Percentiles rank a stretch among this genome's conserved stretches.
phyloP scores from a whole-genome alignment of 2,329 filamentous ascomycete genomes.

The Colletotrichum horii region DNA sequence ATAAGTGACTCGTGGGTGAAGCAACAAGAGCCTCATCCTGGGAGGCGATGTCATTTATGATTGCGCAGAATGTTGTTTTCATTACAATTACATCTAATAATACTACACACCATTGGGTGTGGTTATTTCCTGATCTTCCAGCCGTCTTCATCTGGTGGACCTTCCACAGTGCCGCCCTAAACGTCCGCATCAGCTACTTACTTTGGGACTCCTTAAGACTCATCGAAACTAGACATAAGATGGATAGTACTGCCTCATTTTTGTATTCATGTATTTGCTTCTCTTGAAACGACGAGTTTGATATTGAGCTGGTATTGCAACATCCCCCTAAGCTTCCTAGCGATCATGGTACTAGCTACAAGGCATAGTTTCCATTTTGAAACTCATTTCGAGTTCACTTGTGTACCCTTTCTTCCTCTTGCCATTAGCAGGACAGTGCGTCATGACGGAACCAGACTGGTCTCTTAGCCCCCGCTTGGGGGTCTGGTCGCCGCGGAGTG shows the following conservation, averaged over 20 bases:
- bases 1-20: neutral
- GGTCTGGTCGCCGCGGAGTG: neutral
- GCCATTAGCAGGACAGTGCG: neutral
- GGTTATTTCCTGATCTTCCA: neutral
- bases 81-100: neutral
- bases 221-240: no score
- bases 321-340: neutral
- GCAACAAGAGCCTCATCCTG: neutral
- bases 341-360: neutral
- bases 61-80: neutral
- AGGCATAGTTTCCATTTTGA: neutral
- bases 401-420: neutral
- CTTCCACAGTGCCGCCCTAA: neutral
- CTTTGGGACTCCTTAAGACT: no score
- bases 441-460: no score
- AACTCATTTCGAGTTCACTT: neutral
- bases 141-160: neutral
- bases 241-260: no score
- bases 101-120: neutral
- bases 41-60: neutral
- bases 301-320: no score
- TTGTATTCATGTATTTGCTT: no score
- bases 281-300: no score
- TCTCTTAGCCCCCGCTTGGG: neutral
- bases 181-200: no score